Conservation (phyloP, 805 yeast genomes). For the Candida mattraensis region DNA sequence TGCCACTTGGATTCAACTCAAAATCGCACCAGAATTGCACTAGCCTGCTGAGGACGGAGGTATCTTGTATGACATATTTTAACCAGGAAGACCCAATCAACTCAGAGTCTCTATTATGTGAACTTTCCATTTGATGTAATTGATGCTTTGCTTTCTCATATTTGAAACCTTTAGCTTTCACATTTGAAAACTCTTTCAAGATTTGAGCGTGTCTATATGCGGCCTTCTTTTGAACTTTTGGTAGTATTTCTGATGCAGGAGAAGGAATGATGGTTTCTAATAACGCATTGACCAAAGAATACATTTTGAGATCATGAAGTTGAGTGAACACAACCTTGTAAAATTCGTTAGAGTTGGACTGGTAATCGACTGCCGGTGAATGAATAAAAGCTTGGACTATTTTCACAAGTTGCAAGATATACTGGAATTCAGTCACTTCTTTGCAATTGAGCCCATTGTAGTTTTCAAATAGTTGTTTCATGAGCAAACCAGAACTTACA, state of each 20-base stretch:
- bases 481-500: too few relatives aligned
- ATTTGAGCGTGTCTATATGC: too few relatives aligned
- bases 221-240: too few relatives aligned
- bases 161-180: too few relatives aligned
- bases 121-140: neutral
- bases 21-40: slow-evolving; percentile 10
- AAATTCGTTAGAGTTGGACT: slow-evolving; percentile 7
- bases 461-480: too few relatives aligned
- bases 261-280: slow-evolving; percentile 13
- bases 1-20: slow-evolving; percentile 1
- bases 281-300: slow-evolving; percentile 10
- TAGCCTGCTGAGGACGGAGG: slow-evolving; percentile 3
- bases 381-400: slow-evolving; percentile 7
- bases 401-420: slow-evolving; percentile 4
- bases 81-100: slow-evolving; percentile 11
- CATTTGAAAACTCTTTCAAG: too few relatives aligned
- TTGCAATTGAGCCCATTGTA: too few relatives aligned
- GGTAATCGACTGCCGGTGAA: slow-evolving; percentile 3
- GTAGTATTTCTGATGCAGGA: neutral
- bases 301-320: slow-evolving; percentile 14
- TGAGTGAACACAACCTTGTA: slow-evolving; percentile 19
- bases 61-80: slow-evolving; percentile 5
- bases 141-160: too few relatives aligned
- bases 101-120: neutral
- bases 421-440: slow-evolving; percentile 4